phyloP scores from a whole-genome alignment of 148 eudicot species.

The Persicaria tinctoria region DNA sequence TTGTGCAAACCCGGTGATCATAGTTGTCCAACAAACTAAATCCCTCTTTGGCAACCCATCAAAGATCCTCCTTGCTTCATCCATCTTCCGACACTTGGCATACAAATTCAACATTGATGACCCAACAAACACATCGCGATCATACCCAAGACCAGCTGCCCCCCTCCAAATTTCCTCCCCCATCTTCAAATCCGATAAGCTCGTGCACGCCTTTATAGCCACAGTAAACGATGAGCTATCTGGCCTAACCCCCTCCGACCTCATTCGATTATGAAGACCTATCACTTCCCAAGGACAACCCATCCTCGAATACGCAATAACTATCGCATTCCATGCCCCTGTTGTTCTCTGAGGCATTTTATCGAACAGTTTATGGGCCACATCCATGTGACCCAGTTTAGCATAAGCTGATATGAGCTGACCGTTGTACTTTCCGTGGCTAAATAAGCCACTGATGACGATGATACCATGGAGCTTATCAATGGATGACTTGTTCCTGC shows the following conservation, averaged over 20 bases:
- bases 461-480: conserved; percentile 45
- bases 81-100: conserved; percentile 58
- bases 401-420: conserved; percentile 51
- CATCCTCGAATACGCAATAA: conserved; percentile 40
- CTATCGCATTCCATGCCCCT: conserved; percentile 65
- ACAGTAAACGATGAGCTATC: conserved; percentile 76
- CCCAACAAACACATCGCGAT: conserved; percentile 55
- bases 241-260: conserved; percentile 39
- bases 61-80: conserved; percentile 43
- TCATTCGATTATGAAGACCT: conserved; percentile 34
- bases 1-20: conserved; percentile 43
- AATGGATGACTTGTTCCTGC: conserved; percentile 32
- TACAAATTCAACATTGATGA: conserved; percentile 56
- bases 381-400: conserved; percentile 26
- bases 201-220: conserved; percentile 60
- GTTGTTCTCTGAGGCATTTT: conserved; percentile 41
- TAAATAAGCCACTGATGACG: conserved; percentile 35
- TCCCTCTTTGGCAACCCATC: conserved; percentile 43
- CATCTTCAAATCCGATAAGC: conserved; percentile 38
- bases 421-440: conserved; percentile 26
- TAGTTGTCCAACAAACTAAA: conserved; percentile 64
- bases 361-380: conserved; percentile 58
- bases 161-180: conserved; percentile 45
- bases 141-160: conserved; percentile 50
- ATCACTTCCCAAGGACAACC: conserved; percentile 33